These are phyloP conservation scores for Melastoma malabathricum DNA, from an alignment of 345 rosid genomes.

Conservation along the genomic window DNA sequence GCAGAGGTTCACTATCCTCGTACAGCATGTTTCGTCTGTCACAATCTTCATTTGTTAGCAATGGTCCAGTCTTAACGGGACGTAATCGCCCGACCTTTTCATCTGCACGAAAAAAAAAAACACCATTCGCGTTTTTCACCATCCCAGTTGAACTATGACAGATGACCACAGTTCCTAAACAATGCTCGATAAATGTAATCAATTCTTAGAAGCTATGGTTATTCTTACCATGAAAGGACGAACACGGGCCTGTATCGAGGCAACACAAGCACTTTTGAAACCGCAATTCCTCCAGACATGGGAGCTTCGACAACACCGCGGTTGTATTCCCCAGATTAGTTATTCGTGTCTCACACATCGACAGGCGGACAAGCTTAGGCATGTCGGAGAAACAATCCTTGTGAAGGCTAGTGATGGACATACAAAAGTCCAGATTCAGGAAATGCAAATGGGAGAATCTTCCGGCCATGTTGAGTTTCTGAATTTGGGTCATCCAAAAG, in stretches of 20 bases:
- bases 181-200: too few species aligned
- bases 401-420: conserved; percentile 33
- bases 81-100: too few species aligned
- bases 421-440: conserved; percentile 36
- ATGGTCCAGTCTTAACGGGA: too few species aligned
- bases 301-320: conserved; percentile 30
- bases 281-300: conserved; percentile 31
- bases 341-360: conserved; percentile 48
- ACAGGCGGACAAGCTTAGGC: conserved; percentile 36
- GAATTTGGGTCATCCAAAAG: conserved; percentile 18
- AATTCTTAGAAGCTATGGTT: too few species aligned
- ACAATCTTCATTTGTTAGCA: too few species aligned
- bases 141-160: too few species aligned
- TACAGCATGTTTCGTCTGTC: too few species aligned
- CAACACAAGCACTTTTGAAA: conserved; percentile 45
- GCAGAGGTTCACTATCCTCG: too few species aligned
- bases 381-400: conserved; percentile 41
- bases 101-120: too few species aligned
- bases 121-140: too few species aligned
- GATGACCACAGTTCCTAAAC: too few species aligned
- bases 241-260: conserved; percentile 30
- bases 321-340: conserved; percentile 39
- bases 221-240: conserved; percentile 17
- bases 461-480: conserved; percentile 32
- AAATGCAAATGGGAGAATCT: conserved; percentile 25